Conservation (phyloP, 805 yeast species). For the Pichia manshurica region DNA sequence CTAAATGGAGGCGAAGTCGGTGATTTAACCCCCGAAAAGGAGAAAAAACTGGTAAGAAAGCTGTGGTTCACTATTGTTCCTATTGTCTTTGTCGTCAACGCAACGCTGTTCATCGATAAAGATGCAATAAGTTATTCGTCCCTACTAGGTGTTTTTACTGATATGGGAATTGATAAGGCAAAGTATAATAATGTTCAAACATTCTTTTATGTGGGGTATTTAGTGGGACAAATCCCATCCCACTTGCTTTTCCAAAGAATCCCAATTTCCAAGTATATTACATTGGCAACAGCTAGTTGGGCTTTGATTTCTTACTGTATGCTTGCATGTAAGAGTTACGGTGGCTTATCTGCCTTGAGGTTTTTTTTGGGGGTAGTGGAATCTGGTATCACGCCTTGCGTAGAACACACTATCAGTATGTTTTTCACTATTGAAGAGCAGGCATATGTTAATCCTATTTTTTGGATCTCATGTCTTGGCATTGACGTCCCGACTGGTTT, state of each 20-base stretch:
- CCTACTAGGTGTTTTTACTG: constrained; percentile 41
- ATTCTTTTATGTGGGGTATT: constrained; percentile 42
- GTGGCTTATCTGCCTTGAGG: constrained; percentile 40
- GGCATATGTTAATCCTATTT: constrained; percentile 32
- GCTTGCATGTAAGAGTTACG: constrained; percentile 38
- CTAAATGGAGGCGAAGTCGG: constrained; percentile 23
- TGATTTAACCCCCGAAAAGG: constrained; percentile 39
- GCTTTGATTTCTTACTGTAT: constrained; percentile 32
- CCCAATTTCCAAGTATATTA: constrained; percentile 28
- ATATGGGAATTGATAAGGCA: constrained; percentile 37
- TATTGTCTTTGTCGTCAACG: constrained; percentile 35
- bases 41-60: constrained; percentile 34
- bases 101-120: constrained; percentile 46
- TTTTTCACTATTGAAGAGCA: constrained; percentile 41
- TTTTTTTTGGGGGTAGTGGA: constrained; percentile 34
- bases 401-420: constrained; percentile 43
- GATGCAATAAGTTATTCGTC: constrained; percentile 44
- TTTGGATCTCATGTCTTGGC: constrained; percentile 39
- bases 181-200: constrained; percentile 43
- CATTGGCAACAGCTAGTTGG: constrained; percentile 30
- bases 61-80: constrained; percentile 34
- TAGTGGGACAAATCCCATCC: constrained; percentile 42
- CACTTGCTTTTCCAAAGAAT: constrained; percentile 37
- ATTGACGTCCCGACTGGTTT: constrained; percentile 35
- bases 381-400: constrained; percentile 35